Percentiles rank a stretch among this genome's conserved stretches.
Conservation (phyloP, 768 basidiomycete species). For the Tricholoma terreum region DNA sequence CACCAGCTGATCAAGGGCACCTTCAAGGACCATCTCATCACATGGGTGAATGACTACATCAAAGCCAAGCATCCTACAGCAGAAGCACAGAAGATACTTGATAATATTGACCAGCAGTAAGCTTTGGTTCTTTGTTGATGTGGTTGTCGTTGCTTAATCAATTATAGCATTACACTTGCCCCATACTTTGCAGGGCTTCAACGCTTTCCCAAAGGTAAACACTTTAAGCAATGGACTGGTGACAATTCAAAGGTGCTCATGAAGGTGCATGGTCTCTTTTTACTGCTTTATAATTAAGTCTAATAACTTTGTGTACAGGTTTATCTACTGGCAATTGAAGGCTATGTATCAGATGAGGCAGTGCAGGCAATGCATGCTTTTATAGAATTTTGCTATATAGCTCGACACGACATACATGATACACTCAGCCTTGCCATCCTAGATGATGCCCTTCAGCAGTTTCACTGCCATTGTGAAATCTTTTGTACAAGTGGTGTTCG, state of each 20-base stretch:
- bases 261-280: constrained; percentile 17
- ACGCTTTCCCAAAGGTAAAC: too few species aligned
- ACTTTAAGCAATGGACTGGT: too few species aligned
- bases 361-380: constrained; percentile 15
- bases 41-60: too few species aligned
- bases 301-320: constrained; percentile 14
- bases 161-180: constrained; percentile 8
- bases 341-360: constrained; percentile 17
- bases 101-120: constrained; percentile 34
- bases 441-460: not conserved
- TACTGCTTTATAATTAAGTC: not conserved
- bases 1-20: not conserved
- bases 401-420: too few species aligned
- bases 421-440: constrained; percentile 1
- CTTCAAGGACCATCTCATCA: constrained; percentile 35
- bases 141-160: not conserved
- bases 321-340: constrained; percentile 20
- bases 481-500: not conserved
- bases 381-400: constrained; percentile 21
- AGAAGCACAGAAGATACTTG: too few species aligned
- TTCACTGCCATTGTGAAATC: not conserved
- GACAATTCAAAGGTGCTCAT: constrained; percentile 16
- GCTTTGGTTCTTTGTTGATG: not conserved
- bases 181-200: too few species aligned
- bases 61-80: too few species aligned